Evolutionary conservation across 2,329 filamentous ascomycete genomes (phyloP).

Genomic region (Rhynchosporium secalis): DNA sequence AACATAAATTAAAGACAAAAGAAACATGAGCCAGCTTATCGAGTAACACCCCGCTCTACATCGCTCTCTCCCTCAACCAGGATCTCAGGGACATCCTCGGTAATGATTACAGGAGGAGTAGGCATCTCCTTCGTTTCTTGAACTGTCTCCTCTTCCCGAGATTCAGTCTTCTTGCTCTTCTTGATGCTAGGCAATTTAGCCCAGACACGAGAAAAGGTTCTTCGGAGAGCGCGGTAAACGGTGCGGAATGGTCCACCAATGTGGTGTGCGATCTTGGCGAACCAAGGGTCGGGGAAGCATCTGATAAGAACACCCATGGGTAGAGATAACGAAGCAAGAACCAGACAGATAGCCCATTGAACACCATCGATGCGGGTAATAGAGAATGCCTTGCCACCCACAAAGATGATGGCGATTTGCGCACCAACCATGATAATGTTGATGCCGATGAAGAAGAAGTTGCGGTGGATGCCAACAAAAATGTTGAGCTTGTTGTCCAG

Average conservation of each 20-base stretch:
- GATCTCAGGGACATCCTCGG: conserved; percentile 15
- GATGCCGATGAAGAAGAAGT: conserved; percentile 87
- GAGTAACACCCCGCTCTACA: conserved; percentile 11
- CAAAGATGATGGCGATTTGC: conserved; percentile 85
- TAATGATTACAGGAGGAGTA: conserved; percentile 11
- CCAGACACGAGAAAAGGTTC: conserved; percentile 10
- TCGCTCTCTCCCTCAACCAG: conserved; percentile 15
- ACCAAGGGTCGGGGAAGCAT: conserved; percentile 14
- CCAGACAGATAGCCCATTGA: conserved; percentile 85
- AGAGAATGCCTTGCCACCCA: conserved; percentile 79
- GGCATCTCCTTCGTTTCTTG: conserved; percentile 4
- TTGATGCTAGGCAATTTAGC: conserved; percentile 8
- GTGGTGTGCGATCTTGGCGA: conserved; percentile 4
- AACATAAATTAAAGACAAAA: background rate
- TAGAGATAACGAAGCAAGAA: conserved; percentile 81
- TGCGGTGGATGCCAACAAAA: conserved; percentile 81
- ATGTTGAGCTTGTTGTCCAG: conserved; percentile 96
- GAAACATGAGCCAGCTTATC: background rate
- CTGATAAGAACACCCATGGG: conserved; percentile 59
- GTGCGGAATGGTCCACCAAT: conserved; percentile 11
- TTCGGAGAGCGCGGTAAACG: conserved; percentile 8
- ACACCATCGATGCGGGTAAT: conserved; percentile 59
- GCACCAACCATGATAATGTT: conserved; percentile 83
- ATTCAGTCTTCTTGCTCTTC: conserved; percentile 10
- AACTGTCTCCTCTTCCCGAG: background rate